phyloP scores from a whole-genome alignment of 1,284 basidiomycete genomes.

The Ustilago vetiveriae region DNA sequence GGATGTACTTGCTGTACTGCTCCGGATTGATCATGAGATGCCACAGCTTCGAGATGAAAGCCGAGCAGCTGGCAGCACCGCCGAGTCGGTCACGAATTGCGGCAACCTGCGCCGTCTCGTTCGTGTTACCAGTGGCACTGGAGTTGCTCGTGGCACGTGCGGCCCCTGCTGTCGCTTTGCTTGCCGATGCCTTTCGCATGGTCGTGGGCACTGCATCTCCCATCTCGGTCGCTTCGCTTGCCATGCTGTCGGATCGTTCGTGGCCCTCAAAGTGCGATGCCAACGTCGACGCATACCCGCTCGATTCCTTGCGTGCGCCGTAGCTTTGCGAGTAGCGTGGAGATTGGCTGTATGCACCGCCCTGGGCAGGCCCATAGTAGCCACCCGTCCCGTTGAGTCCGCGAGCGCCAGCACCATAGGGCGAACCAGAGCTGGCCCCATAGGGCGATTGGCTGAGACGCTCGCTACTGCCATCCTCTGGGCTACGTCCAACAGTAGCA shows the following conservation, averaged over 20 bases:
- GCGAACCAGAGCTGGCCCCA: slow-evolving; percentile 32
- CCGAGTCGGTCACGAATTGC: slow-evolving; percentile 64
- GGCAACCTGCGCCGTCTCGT: slow-evolving; percentile 63
- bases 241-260: slow-evolving; percentile 52
- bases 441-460: slow-evolving; percentile 41
- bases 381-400: slow-evolving; percentile 26
- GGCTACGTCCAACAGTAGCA: slow-evolving; percentile 13
- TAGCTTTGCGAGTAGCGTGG: slow-evolving; percentile 41
- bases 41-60: slow-evolving; percentile 67
- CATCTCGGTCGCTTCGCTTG: slow-evolving; percentile 44
- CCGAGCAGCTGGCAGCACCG: slow-evolving; percentile 65
- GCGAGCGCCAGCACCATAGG: slow-evolving; percentile 27
- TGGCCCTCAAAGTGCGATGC: slow-evolving; percentile 46
- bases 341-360: slow-evolving; percentile 39
- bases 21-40: slow-evolving; percentile 65
- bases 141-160: slow-evolving; percentile 41
- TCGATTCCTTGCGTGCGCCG: slow-evolving; percentile 35
- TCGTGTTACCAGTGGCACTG: slow-evolving; percentile 35
- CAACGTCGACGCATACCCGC: slow-evolving; percentile 31
- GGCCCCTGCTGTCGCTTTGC: slow-evolving; percentile 11
- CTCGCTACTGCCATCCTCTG: slow-evolving; percentile 20
- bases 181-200: slow-evolving; percentile 17
- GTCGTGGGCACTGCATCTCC: slow-evolving; percentile 21
- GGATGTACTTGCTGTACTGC: slow-evolving; percentile 60
- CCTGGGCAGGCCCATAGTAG: slow-evolving; percentile 40